These are phyloP conservation scores for Phytophthora macrochlamydospora DNA, from an alignment of 352 stramenopile genomes.

Conservation along the genomic window DNA sequence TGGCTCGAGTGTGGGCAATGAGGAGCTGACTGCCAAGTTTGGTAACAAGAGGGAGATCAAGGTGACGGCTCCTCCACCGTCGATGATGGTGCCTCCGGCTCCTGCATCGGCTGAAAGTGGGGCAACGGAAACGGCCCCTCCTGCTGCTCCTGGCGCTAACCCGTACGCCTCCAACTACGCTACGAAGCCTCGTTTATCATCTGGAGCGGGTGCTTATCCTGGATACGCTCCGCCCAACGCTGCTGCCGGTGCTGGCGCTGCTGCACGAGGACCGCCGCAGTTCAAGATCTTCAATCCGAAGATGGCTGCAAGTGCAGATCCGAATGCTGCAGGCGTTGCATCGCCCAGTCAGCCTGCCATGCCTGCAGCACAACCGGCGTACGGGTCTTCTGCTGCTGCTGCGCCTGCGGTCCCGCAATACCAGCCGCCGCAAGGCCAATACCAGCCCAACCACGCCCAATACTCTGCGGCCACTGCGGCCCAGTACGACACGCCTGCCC, in stretches of 20 bases:
- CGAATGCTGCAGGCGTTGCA: conserved; percentile 17
- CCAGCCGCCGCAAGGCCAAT: not conserved
- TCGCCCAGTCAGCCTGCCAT: conserved; percentile 1
- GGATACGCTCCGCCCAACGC: conserved; percentile 37
- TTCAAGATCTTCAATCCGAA: conserved; percentile 92
- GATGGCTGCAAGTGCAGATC: conserved; percentile 43
- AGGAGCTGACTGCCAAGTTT: conserved; percentile 89
- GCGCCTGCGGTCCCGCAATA: conserved; percentile 15
- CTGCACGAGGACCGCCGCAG: conserved; percentile 55
- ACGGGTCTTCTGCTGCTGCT: conserved; percentile 29
- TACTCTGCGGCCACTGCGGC: conserved; percentile 1
- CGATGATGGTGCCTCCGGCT: conserved; percentile 23
- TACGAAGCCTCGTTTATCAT: conserved; percentile 19
- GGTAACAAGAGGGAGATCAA: conserved; percentile 87
- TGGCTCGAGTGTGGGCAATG: conserved; percentile 88
- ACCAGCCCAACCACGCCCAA: not conserved
- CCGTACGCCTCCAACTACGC: conserved; percentile 58
- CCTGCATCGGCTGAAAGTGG: conserved; percentile 12
- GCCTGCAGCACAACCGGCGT: conserved; percentile 13
- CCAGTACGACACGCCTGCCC: conserved; percentile 38
- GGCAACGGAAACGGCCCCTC: not conserved
- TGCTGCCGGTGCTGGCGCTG: conserved; percentile 42
- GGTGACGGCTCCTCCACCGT: conserved; percentile 73
- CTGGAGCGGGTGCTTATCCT: conserved; percentile 39
- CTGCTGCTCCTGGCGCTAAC: conserved; percentile 42